phyloP scores from a whole-genome alignment of 257 asterid genomes.

The Solanum bukasovii region DNA sequence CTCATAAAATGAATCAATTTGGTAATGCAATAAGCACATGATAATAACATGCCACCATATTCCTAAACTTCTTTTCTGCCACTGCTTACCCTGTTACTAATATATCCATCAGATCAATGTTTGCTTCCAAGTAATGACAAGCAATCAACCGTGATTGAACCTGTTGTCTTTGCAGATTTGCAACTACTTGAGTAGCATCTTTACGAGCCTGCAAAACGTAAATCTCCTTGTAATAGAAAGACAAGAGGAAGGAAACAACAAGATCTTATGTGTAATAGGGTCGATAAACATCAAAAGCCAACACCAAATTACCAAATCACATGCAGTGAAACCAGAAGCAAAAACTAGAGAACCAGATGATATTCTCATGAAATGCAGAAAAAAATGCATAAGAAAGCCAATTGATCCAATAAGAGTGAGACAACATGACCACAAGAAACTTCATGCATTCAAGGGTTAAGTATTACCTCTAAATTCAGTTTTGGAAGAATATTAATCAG shows the following conservation, averaged over 20 bases:
- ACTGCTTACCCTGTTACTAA: conserved; percentile 61
- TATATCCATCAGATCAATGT: conserved; percentile 79
- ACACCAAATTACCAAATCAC: background rate
- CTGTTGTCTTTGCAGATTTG: conserved; percentile 97
- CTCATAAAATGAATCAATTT: background rate
- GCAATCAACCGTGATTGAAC: conserved; percentile 94
- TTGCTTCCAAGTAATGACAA: conserved; percentile 86
- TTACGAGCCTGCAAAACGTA: conserved; percentile 65
- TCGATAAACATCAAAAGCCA: background rate
- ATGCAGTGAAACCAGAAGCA: background rate
- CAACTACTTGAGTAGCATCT: conserved; percentile 96
- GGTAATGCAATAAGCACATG: background rate
- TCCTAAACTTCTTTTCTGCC: background rate
- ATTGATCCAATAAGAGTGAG: background rate
- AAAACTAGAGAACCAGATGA: background rate
- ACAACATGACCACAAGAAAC: background rate
- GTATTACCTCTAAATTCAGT: conserved; percentile 45
- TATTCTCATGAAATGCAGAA: background rate
- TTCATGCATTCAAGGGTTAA: background rate
- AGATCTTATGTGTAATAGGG: background rate
- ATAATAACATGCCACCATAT: background rate
- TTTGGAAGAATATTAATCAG: conserved; percentile 47
- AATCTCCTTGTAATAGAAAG: background rate
- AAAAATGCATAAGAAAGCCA: background rate
- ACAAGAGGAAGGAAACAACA: background rate